Evolutionary conservation across 192 early-diverging fungal species (phyloP), one percentile per base, ranked within the genome.

Genomic region (Coemansia javaensis): DNA sequence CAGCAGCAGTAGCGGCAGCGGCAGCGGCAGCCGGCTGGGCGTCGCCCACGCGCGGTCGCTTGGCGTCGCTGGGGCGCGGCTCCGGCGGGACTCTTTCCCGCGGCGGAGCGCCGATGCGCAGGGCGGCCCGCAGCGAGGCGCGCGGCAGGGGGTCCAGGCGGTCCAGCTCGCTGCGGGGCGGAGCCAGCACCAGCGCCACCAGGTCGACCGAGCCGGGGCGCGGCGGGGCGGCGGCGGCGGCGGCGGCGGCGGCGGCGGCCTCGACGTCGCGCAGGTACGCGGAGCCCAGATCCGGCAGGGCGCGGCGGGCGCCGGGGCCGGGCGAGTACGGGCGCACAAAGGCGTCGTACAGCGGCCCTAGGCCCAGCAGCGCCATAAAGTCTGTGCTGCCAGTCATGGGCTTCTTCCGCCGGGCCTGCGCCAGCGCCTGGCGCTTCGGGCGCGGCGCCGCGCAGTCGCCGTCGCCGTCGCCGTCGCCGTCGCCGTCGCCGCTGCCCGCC

Each of bases 141-240:
- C 51, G 39, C 4, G 68, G 61, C 32, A 72, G 32, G 43, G 51
- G 16, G 8, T 72, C 68, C 44, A 72, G 40, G 4, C 40, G 48
- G 35, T 55, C 56, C 50, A 64, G 44, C 56, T 72, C 56, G 49
- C 52, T 72, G 49, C 64, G 64, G 36, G 68, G 56, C 40, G 68
- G 68, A 1, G 50, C 59, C 68, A 64, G 42, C 43, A 63, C 61
- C 55, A 72, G 47, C 12, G 40, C 56, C 12, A 58, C 33, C 47
- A 69, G 23, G 25, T 69, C 63, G 46, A 61, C 4, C 16, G 52
- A 22, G 27, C 28, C 27, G 9, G 40, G n/a, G 21, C 16, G 21
- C 7, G 10, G 28, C 40, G 7, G n/a, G n/a, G n/a, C n/a, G n/a
- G n/a, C n/a, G n/a, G n/a, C n/a, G n/a, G n/a, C n/a, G n/a, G n/a